Evolutionary conservation across 2,329 filamentous ascomycete genomes (phyloP).

Genomic region (Talaromyces islandicus): DNA sequence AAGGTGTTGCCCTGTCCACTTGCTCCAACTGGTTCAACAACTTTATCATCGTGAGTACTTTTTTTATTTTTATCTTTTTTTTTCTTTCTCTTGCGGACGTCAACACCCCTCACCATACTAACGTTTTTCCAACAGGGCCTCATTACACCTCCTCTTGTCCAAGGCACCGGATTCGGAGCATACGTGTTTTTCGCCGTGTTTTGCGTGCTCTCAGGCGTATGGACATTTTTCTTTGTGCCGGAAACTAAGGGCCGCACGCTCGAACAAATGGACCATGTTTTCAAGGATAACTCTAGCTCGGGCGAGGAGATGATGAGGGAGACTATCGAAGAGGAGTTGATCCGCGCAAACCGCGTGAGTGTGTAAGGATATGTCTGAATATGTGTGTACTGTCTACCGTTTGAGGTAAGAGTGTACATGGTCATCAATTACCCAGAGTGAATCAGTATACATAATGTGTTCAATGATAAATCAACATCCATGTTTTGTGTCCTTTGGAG

Average conservation of each 20-base stretch:
- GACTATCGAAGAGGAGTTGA: not conserved
- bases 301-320: not conserved
- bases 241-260: slow-evolving; percentile 50
- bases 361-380: not conserved
- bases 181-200: slow-evolving; percentile 57
- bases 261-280: slow-evolving; percentile 43
- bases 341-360: not conserved
- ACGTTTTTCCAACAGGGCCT: slow-evolving; percentile 39
- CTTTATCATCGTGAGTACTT: slow-evolving; percentile 48
- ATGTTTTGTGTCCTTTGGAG: too few relatives aligned
- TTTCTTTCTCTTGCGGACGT: not conserved
- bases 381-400: not conserved
- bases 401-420: not conserved
- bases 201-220: slow-evolving; percentile 40
- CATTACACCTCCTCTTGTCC: slow-evolving; percentile 59
- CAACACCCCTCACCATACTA: not conserved
- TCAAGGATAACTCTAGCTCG: slow-evolving; percentile 14
- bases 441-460: not conserved
- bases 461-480: not conserved
- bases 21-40: slow-evolving; percentile 61
- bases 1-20: slow-evolving; percentile 60
- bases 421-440: not conserved
- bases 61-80: too few relatives aligned
- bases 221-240: slow-evolving; percentile 46
- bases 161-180: slow-evolving; percentile 47